Percentiles rank a stretch among this genome's conserved stretches.
phyloP scores from a whole-genome alignment of 352 stramenopile species.

The Pythium brachiatum region DNA sequence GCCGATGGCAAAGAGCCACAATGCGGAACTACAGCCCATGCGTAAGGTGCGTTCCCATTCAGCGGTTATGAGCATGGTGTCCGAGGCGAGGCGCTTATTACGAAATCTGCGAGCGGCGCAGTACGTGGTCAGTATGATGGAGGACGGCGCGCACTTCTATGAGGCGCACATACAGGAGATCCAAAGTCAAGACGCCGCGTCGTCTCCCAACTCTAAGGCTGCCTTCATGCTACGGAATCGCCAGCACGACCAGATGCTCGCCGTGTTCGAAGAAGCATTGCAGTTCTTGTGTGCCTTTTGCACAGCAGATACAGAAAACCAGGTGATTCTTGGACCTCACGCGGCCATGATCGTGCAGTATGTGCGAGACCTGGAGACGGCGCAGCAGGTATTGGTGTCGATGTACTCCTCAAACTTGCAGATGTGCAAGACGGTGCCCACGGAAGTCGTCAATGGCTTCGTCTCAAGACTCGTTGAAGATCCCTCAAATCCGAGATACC shows the following conservation, averaged over 20 bases:
- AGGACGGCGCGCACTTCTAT: constrained; percentile 70
- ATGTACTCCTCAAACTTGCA: constrained; percentile 47
- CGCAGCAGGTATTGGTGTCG: constrained; percentile 53
- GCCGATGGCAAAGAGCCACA: constrained; percentile 4
- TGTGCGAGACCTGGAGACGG: constrained; percentile 49
- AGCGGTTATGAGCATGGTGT: constrained; percentile 13
- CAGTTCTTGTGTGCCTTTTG: constrained; percentile 62
- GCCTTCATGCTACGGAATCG: constrained; percentile 27
- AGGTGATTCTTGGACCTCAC: constrained; percentile 44
- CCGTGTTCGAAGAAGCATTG: constrained; percentile 54
- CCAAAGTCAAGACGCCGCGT: constrained; percentile 29
- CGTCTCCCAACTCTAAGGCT: background rate
- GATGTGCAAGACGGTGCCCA: constrained; percentile 55
- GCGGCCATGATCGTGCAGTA: constrained; percentile 52
- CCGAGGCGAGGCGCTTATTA: constrained; percentile 54
- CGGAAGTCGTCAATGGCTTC: constrained; percentile 56
- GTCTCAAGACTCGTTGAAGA: constrained; percentile 41
- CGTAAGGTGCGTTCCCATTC: constrained; percentile 20
- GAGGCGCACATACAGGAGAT: constrained; percentile 40
- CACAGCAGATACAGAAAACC: constrained; percentile 41
- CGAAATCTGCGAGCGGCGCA: constrained; percentile 55
- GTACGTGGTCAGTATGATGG: constrained; percentile 64
- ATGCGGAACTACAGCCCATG: constrained; percentile 2
- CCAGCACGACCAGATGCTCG: constrained; percentile 50
- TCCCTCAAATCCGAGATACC: constrained; percentile 44